These are phyloP conservation scores for Trichosporon ovoides DNA, from an alignment of 1,284 basidiomycete genomes.

Conservation along the genomic window DNA sequence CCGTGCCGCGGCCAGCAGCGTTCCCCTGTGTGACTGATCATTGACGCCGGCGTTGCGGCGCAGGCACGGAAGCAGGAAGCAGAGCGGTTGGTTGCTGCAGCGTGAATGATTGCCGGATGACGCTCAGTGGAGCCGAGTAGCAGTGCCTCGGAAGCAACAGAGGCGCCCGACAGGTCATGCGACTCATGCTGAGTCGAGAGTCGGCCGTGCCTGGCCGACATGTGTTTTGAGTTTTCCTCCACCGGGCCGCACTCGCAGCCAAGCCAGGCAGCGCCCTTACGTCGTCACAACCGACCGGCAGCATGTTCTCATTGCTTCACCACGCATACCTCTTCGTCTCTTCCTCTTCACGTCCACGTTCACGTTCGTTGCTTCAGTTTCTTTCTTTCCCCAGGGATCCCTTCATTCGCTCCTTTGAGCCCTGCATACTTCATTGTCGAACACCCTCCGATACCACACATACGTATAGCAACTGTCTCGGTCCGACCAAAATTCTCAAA, in stretches of 20 bases:
- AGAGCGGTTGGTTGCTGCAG: no score
- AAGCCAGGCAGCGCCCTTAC: background rate
- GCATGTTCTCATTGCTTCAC: conserved; percentile 2
- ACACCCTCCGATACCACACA: background rate
- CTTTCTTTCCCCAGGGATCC: background rate
- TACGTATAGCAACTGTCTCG: no score
- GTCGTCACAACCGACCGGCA: background rate
- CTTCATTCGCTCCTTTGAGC: background rate
- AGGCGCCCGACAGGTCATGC: background rate
- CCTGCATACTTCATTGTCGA: background rate
- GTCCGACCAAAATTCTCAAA: no score
- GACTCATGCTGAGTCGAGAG: background rate
- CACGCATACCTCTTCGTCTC: background rate
- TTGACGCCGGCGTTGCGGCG: no score
- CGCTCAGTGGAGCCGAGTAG: background rate
- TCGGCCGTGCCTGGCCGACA: background rate
- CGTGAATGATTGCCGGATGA: no score
- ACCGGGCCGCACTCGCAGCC: background rate
- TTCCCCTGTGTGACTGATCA: no score
- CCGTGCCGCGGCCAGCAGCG: background rate
- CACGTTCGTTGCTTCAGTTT: background rate
- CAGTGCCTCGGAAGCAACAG: background rate
- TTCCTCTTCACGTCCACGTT: background rate
- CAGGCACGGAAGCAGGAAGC: no score
- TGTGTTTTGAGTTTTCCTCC: conserved; percentile 1